Evolutionary conservation across 2,329 filamentous ascomycete genomes (phyloP), one percentile per base, ranked within the genome.

Genomic region (Blastomyces percursus): DNA sequence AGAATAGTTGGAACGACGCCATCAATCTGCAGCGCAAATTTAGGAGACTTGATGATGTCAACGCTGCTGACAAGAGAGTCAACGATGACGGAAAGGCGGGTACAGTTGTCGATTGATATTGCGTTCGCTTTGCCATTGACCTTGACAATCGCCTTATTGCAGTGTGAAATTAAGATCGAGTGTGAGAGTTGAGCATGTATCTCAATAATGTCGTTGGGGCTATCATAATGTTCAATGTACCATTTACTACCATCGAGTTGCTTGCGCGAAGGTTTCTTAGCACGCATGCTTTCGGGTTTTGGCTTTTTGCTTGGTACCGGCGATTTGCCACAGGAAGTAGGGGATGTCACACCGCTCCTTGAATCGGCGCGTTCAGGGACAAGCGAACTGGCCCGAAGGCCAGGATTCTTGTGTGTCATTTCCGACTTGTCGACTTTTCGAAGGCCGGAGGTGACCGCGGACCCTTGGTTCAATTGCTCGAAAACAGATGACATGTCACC

Each of bases 361-460:
- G 78, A 78, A 61, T 80, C 77, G 61, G 80, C 81, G 63, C 82
- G 78, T 63, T 80, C 80, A 1, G 89, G 81, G 2, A 93, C 90
- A 1, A 84, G 82, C 14, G 89, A 88, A 64, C 81, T 80, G 30
- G 89, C 84, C 66, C 94, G 87, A 63, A 99, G 81, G 11, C 86
- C 85, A 16, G 94, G 94, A 77, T 99, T 99, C 81, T 97, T 97
- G 78, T 99, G 94, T 64, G 94, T 99, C 93, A 96, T 96, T 75
- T 97, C 83, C 61, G 89, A 94, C 72, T 87, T 88, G 78, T 96
- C 93, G 59, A 99, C 94, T 80, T 96, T 99, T 68, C 89, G 88
- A 44, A 99, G 82, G 40, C 89, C 87, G 67, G 90, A 86, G 3
- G 94, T 99, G 64, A 99, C 90, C n/a, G 84, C 82, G 64, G 90